These are phyloP conservation scores for Solanum infundibuliforme DNA, from an alignment of 257 asterid species.

Conservation along the genomic window DNA sequence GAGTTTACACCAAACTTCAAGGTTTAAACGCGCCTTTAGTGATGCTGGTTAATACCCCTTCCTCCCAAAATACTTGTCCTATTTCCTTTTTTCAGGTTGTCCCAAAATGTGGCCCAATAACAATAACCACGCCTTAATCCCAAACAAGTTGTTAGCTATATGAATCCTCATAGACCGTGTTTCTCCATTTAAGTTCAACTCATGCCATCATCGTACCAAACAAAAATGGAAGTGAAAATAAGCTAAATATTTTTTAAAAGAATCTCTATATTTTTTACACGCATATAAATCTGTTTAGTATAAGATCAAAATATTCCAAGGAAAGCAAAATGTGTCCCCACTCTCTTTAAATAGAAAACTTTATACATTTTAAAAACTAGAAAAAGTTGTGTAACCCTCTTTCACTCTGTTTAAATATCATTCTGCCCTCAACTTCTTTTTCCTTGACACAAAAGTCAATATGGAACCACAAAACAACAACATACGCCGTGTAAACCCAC, in stretches of 20 bases:
- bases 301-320: background rate
- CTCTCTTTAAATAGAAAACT: background rate
- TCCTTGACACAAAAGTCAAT: background rate
- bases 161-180: background rate
- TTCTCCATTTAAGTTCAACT: background rate
- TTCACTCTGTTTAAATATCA: background rate
- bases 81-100: background rate
- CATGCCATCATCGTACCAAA: background rate
- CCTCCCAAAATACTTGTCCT: background rate
- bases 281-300: background rate
- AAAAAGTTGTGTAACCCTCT: background rate
- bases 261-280: background rate
- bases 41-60: background rate
- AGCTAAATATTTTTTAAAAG: background rate
- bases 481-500: background rate
- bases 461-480: background rate
- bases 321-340: background rate
- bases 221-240: background rate
- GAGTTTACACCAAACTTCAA: background rate
- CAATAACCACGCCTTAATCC: background rate
- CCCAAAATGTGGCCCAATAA: background rate
- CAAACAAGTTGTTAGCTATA: background rate
- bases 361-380: background rate
- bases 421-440: background rate
- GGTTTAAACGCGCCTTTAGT: background rate